These are phyloP conservation scores for Rubroboletus pulcherrimus DNA, from an alignment of 768 basidiomycete species.

Conservation along the genomic window DNA sequence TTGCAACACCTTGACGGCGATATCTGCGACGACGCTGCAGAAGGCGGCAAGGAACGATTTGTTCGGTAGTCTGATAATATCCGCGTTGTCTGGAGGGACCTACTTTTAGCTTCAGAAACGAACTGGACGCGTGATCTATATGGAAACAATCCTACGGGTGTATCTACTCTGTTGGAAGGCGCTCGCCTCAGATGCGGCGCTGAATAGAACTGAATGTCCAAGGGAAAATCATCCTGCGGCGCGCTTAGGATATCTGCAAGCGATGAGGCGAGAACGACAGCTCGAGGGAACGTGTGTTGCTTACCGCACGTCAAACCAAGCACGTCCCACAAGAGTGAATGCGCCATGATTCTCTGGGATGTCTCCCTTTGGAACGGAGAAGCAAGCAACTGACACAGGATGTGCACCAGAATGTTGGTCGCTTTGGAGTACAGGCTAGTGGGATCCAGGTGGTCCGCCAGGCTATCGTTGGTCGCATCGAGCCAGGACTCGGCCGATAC, in stretches of 20 bases:
- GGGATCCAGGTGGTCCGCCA: slow-evolving; percentile 44
- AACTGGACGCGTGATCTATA: not conserved
- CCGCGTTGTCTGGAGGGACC: slow-evolving; percentile 33
- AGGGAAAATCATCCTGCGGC: slow-evolving; percentile 34
- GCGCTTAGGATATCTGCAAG: slow-evolving; percentile 35
- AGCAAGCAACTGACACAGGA: slow-evolving; percentile 38
- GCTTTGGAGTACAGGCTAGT: slow-evolving; percentile 46
- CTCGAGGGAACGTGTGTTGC: not conserved
- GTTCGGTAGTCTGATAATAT: slow-evolving; percentile 37
- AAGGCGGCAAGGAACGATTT: slow-evolving; percentile 44
- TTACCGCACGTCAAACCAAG: slow-evolving; percentile 13
- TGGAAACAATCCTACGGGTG: slow-evolving; percentile 28
- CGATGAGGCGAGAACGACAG: slow-evolving; percentile 4
- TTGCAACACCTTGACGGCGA: slow-evolving; percentile 40
- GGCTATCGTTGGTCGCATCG: slow-evolving; percentile 38
- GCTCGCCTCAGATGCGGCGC: slow-evolving; percentile 34
- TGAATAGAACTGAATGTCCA: slow-evolving; percentile 40
- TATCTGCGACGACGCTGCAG: slow-evolving; percentile 43
- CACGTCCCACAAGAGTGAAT: slow-evolving; percentile 20
- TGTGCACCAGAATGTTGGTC: slow-evolving; percentile 38
- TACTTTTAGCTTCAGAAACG: slow-evolving; percentile 22
- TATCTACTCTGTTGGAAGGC: slow-evolving; percentile 30
- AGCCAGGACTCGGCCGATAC: slow-evolving; percentile 57
- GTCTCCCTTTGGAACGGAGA: slow-evolving; percentile 21
- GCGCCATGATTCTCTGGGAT: slow-evolving; percentile 17